Percentiles rank a stretch among this genome's conserved stretches.
phyloP scores from a whole-genome alignment of 176 grass and related monocot genomes.

The Musa itinerans region DNA sequence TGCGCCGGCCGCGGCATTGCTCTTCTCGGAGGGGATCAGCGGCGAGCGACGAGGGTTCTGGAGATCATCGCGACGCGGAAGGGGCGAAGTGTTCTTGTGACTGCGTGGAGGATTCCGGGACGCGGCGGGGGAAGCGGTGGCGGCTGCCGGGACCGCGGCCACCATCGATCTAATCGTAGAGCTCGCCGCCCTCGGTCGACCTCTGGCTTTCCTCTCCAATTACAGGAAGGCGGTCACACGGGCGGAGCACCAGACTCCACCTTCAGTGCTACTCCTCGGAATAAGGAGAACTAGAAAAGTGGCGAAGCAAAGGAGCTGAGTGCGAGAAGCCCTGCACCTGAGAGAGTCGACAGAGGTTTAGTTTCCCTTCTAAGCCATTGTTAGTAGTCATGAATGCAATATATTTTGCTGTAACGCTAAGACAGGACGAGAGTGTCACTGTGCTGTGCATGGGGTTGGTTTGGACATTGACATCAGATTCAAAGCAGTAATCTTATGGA shows the following conservation, averaged over 20 bases:
- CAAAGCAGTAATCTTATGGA: background rate
- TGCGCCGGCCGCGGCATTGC: conserved; percentile 19
- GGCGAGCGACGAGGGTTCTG: conserved; percentile 20
- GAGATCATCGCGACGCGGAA: background rate
- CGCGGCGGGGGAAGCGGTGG: background rate
- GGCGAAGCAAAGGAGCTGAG: background rate
- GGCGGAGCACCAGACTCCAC: background rate
- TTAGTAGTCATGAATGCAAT: background rate
- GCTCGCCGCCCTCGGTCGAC: conserved; percentile 4
- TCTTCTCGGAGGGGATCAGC: conserved; percentile 35
- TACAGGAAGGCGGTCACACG: background rate
- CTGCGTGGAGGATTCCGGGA: conserved; percentile 1
- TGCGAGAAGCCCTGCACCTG: background rate
- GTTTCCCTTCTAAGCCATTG: background rate
- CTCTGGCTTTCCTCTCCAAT: conserved; percentile 21
- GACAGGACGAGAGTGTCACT: background rate
- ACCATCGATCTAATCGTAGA: conserved; percentile 17
- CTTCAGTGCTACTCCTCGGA: background rate
- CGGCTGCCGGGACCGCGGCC: conserved; percentile 15
- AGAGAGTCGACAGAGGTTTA: background rate
- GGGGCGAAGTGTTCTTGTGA: background rate
- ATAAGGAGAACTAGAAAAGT: too few species aligned
- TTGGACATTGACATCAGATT: background rate
- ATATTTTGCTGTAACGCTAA: background rate
- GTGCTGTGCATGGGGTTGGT: background rate